Percentiles rank a stretch among this genome's conserved stretches.
Evolutionary conservation across 179 eudicot species (phyloP).

Genomic region (Spergularia azorica): DNA sequence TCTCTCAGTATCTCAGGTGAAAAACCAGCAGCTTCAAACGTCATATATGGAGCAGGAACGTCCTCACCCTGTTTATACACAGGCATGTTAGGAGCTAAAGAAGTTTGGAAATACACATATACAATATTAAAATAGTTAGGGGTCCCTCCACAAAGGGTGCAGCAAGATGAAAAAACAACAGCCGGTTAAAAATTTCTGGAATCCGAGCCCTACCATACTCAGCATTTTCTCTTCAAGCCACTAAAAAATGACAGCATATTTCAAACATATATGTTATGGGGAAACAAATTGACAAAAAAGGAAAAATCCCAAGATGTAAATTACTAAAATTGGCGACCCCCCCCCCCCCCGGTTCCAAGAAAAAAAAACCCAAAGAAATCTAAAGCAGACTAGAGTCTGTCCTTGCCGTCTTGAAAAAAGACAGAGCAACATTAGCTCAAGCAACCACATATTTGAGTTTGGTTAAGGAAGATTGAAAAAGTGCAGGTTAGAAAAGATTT

Average conservation of each 20-base stretch:
- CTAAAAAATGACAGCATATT: neutral
- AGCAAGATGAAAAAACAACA: neutral
- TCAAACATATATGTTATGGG: too few species aligned
- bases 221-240: neutral
- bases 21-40: constrained; percentile 88
- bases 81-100: neutral
- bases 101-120: neutral
- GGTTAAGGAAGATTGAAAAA: too few species aligned
- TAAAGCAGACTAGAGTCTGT: too few species aligned
- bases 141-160: neutral
- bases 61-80: constrained; percentile 55
- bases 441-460: too few species aligned
- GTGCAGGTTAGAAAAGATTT: too few species aligned
- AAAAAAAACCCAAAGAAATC: too few species aligned
- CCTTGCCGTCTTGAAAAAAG: too few species aligned
- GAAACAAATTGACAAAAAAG: too few species aligned
- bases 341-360: too few species aligned
- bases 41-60: constrained; percentile 75
- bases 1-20: constrained; percentile 80
- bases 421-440: too few species aligned
- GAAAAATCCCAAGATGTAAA: too few species aligned
- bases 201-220: neutral
- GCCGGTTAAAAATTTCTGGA: neutral
- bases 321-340: too few species aligned
- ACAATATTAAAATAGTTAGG: neutral